A percentile compares a stretch with the other conserved stretches of the same genome.
Conservation (phyloP, 83 land plant species). For the Isoetes engelmannii region DNA sequence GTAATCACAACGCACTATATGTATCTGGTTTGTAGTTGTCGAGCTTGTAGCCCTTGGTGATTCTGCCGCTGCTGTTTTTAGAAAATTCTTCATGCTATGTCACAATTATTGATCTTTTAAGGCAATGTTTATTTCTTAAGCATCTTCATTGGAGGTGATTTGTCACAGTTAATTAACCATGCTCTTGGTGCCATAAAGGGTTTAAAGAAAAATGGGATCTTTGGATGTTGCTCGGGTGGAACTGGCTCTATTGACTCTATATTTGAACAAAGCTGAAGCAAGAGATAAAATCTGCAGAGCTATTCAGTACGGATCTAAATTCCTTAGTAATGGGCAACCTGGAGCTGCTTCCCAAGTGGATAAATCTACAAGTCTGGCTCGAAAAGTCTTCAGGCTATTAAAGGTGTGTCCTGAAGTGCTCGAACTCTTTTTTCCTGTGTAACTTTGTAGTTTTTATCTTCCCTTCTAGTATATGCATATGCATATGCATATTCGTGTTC, state of each 20-base stretch:
- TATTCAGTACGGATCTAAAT: conserved; percentile 78
- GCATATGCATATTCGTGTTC: not conserved
- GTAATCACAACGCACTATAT: no score
- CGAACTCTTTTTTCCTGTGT: no score
- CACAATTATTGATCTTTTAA: no score
- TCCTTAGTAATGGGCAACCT: conserved; percentile 69
- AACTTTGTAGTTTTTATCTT: not conserved
- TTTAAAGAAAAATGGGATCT: conserved; percentile 34
- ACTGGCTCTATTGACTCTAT: conserved; percentile 57
- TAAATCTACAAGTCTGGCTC: conserved; percentile 73
- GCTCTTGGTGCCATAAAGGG: no score
- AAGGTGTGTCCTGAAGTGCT: conserved; percentile 35
- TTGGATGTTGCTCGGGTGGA: conserved; percentile 67
- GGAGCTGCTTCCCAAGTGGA: conserved; percentile 84
- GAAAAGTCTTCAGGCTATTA: conserved; percentile 76
- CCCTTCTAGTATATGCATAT: not conserved
- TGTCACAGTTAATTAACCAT: no score
- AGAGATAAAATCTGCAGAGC: conserved; percentile 88
- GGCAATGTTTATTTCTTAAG: no score
- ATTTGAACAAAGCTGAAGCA: conserved; percentile 76
- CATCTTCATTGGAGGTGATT: no score
- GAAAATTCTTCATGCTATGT: no score
- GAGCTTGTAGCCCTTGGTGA: no score
- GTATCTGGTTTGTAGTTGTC: no score
- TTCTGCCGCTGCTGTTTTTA: no score